These are phyloP conservation scores for Crassisporium funariophilum DNA, from an alignment of 768 basidiomycete genomes.

Conservation along the genomic window DNA sequence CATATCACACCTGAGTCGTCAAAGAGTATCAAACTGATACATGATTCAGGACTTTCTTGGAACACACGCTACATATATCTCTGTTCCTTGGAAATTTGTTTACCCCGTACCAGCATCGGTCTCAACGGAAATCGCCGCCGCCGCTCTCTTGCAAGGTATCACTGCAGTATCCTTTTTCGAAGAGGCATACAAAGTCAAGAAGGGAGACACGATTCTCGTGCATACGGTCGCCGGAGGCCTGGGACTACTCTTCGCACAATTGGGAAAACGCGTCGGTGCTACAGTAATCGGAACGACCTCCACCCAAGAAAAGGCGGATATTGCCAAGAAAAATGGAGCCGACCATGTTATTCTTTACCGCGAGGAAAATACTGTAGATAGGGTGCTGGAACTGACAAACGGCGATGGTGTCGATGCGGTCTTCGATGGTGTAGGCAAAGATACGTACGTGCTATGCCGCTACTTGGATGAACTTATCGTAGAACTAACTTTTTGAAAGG, in stretches of 20 bases:
- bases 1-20: neutral
- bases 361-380: slow-evolving; percentile 70
- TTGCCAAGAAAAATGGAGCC: slow-evolving; percentile 80
- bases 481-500: slow-evolving; percentile 33
- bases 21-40: neutral
- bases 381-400: slow-evolving; percentile 73
- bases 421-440: slow-evolving; percentile 96
- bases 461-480: neutral
- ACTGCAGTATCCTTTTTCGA: slow-evolving; percentile 78
- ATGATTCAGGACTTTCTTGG: slow-evolving; percentile 44
- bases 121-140: slow-evolving; percentile 64
- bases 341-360: slow-evolving; percentile 86
- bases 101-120: slow-evolving; percentile 67
- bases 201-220: slow-evolving; percentile 77
- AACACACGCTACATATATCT: slow-evolving; percentile 72
- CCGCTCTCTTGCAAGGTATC: slow-evolving; percentile 70
- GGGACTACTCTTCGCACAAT: slow-evolving; percentile 68
- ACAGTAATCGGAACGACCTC: slow-evolving; percentile 94
- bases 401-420: slow-evolving; percentile 84
- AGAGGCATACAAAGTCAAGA: slow-evolving; percentile 84
- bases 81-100: slow-evolving; percentile 61
- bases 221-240: slow-evolving; percentile 94
- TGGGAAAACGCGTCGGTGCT: slow-evolving; percentile 74
- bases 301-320: slow-evolving; percentile 75
- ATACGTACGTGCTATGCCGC: slow-evolving; percentile 62